These are phyloP conservation scores for Zygosaccharomyces kombuchaensis DNA, from an alignment of 805 yeast genomes.

Conservation along the genomic window DNA sequence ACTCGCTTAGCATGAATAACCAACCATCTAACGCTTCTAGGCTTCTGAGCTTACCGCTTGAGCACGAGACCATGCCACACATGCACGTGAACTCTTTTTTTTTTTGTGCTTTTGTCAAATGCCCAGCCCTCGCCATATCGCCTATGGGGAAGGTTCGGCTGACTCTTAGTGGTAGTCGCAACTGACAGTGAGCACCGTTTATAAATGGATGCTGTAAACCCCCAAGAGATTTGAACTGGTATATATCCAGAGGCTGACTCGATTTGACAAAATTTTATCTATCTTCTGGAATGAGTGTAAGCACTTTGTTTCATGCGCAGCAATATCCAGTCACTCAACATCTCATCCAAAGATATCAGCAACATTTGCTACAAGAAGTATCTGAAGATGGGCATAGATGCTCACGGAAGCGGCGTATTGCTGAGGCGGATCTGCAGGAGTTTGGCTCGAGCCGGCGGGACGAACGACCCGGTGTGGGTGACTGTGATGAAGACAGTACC, in stretches of 20 bases:
- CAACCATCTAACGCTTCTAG: too few species aligned
- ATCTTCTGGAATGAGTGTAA: conserved; percentile 4
- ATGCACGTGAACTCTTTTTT: neutral
- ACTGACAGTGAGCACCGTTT: neutral
- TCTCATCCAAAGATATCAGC: conserved; percentile 21
- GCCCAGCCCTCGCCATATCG: neutral
- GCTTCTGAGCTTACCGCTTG: too few species aligned
- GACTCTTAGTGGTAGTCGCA: neutral
- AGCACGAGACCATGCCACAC: too few species aligned
- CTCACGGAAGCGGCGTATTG: neutral
- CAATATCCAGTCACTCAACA: conserved; percentile 27
- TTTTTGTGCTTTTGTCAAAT: neutral
- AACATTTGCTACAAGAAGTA: conserved; percentile 9
- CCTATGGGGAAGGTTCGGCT: neutral
- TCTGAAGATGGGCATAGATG: neutral
- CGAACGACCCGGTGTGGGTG: neutral
- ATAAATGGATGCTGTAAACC: neutral
- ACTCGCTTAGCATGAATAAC: too few species aligned
- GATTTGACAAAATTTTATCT: neutral
- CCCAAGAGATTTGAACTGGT: neutral
- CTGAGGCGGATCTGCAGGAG: neutral
- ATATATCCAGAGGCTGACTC: neutral
- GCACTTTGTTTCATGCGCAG: conserved; percentile 10
- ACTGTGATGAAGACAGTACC: neutral
- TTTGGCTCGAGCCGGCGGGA: neutral